These are phyloP conservation scores for Tulasnella sp. DNA, from an alignment of 768 basidiomycete genomes.

Conservation along the genomic window DNA sequence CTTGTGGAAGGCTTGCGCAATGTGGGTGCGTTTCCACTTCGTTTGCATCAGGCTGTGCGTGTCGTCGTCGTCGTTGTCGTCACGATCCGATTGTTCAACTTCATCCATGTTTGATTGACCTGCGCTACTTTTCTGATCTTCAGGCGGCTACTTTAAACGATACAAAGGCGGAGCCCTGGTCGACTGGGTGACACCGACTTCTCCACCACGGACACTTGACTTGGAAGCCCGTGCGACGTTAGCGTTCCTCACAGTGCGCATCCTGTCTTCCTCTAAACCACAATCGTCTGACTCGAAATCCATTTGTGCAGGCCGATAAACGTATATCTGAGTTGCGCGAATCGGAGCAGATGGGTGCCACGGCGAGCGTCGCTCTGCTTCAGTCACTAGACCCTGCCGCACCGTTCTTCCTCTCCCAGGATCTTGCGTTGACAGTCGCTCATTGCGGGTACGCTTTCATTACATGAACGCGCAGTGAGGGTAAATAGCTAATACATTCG, in stretches of 20 bases:
- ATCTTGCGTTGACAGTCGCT: conserved; percentile 72
- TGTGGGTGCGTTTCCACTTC: conserved; percentile 34
- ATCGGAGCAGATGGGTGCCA: conserved; percentile 73
- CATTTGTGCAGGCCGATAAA: conserved; percentile 55
- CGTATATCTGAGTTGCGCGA: conserved; percentile 55
- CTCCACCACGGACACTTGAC: conserved; percentile 41
- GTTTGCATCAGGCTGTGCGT: no score
- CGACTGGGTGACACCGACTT: conserved; percentile 38
- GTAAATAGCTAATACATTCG: neutral
- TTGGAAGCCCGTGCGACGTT: conserved; percentile 77
- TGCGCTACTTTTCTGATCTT: neutral
- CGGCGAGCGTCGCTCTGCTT: conserved; percentile 82
- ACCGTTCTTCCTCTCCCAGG: conserved; percentile 74
- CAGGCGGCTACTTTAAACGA: conserved; percentile 73
- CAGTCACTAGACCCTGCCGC: conserved; percentile 79
- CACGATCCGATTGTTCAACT: neutral
- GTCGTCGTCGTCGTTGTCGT: neutral
- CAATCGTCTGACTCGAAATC: neutral
- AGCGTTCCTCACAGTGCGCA: conserved; percentile 72
- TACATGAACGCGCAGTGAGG: neutral
- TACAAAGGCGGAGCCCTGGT: conserved; percentile 70
- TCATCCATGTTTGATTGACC: neutral
- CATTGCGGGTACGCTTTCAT: conserved; percentile 65
- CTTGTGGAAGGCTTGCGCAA: conserved; percentile 66
- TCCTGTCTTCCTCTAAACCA: neutral